Base-by-base conservation (phyloP, 2,329 filamentous ascomycete genomes). In the Aureobasidium pullulans region DNA sequence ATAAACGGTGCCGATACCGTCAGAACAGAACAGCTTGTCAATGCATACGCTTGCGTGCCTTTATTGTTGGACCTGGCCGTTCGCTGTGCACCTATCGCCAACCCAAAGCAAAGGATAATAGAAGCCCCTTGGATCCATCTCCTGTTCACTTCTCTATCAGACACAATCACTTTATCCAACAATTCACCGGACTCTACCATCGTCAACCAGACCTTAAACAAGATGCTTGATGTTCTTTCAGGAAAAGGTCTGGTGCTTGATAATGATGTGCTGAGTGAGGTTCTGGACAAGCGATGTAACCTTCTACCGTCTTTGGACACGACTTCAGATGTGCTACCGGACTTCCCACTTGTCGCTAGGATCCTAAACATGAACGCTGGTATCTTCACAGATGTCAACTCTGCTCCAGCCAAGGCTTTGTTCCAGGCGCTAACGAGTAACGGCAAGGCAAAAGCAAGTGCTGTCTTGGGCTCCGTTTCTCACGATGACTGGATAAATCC, bases 351-450 rank as follows among this genome's bases (percentile, higher is more conserved):
- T 19, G 57, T 80, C 19, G 70, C 73, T 11, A 71, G 73, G 32
- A 66, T 79, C n/a, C 67, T 80, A 16, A 66, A 70, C 23, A 73
- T 79, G 53, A 77, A 81, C 62, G 64, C 76, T 3, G 76, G 75
- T 61, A 71, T 77, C 5, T 79, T 81, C 62, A 68, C 77, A 8
- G 63, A 39, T 34, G 23, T 50, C 2, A 68, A 54, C 8, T 19
- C 43, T 50, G 32, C 43, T 16, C 34, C 28, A 10, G 64, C 34
- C 13, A 49, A 61, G 23, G 40, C 59, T 43, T 29, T 64, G 10
- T 62, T 64, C 53, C 34, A 60, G 7, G 23, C 42, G 23, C 23
- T 62, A 23, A 52, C 49, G 11, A 39, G 3, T 2, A 39, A 52
- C 3, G 40, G 37, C 31, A 37, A 15, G 19, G 43, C 42, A 7